Evolutionary conservation across 257 asterid species (phyloP).

Genomic region (Voacanga thouarsii): DNA sequence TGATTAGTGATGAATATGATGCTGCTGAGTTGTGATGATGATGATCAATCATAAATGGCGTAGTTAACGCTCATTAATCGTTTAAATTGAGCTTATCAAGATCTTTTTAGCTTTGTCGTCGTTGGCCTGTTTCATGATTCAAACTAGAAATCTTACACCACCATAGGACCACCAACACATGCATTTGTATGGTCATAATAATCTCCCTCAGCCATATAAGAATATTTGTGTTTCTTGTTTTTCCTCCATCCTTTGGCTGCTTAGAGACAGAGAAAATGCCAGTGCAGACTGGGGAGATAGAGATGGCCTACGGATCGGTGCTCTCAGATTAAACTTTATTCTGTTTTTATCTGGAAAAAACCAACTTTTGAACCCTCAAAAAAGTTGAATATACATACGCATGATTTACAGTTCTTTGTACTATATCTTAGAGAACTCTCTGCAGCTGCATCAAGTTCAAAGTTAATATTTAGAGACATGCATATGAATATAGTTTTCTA

Average conservation of each 20-base stretch:
- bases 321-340: slow-evolving; percentile 14
- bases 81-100: neutral
- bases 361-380: slow-evolving; percentile 1
- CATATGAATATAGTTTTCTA: slow-evolving; percentile 10
- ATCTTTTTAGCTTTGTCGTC: neutral
- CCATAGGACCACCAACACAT: slow-evolving; percentile 31
- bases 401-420: neutral
- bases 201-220: slow-evolving; percentile 25
- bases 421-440: neutral
- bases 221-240: slow-evolving; percentile 38
- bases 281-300: slow-evolving; percentile 31
- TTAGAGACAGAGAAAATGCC: slow-evolving; percentile 28
- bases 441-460: neutral
- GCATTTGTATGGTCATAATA: slow-evolving; percentile 26
- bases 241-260: slow-evolving; percentile 24
- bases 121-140: neutral
- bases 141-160: neutral
- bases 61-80: neutral
- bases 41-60: too few relatives aligned
- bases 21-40: too few relatives aligned
- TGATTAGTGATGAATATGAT: too few relatives aligned
- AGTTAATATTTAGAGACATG: slow-evolving; percentile 11
- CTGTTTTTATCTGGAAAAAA: slow-evolving; percentile 6
- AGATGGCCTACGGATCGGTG: slow-evolving; percentile 29
- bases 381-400: neutral